A percentile compares a stretch with the other conserved stretches of the same genome.
phyloP scores from a whole-genome alignment of 2,329 filamentous ascomycete genomes.

The Fusarium sororula region DNA sequence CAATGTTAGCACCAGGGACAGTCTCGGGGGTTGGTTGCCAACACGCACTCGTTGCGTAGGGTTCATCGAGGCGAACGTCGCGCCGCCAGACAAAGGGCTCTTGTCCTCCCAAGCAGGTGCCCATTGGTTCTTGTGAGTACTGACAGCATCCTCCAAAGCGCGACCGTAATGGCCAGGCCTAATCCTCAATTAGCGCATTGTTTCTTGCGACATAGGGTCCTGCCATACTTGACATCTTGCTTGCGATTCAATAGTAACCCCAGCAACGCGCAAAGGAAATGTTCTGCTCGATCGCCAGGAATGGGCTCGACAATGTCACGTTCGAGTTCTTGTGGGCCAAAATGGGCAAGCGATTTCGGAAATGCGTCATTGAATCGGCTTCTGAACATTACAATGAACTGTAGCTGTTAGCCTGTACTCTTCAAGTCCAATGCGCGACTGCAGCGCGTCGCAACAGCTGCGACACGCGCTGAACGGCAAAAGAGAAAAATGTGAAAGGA shows the following conservation, averaged over 20 bases:
- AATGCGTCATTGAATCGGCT: constrained; percentile 92
- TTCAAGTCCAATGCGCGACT: constrained; percentile 57
- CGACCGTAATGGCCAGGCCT: constrained; percentile 93
- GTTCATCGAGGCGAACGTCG: constrained; percentile 83
- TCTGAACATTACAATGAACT: constrained; percentile 99
- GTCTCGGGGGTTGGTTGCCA: neutral
- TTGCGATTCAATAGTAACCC: constrained; percentile 93
- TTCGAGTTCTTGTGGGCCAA: constrained; percentile 96
- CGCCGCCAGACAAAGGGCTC: constrained; percentile 83
- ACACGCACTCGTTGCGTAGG: constrained; percentile 79
- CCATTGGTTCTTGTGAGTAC: constrained; percentile 89
- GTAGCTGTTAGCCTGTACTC: constrained; percentile 47
- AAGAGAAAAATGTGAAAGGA: constrained; percentile 35
- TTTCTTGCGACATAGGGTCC: neutral
- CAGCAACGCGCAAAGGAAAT: constrained; percentile 87
- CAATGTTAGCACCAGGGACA: constrained; percentile 4
- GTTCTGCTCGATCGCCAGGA: constrained; percentile 86
- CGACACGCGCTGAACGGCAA: constrained; percentile 49
- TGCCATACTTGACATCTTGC: constrained; percentile 95
- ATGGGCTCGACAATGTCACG: constrained; percentile 79
- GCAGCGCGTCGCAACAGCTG: constrained; percentile 58
- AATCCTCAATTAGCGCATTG: constrained; percentile 29
- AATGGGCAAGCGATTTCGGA: constrained; percentile 84
- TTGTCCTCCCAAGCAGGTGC: constrained; percentile 81
- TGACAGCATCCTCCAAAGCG: constrained; percentile 91